Evolutionary conservation across 176 grass and related monocot genomes (phyloP).

Genomic region (Olyra latifolia): DNA sequence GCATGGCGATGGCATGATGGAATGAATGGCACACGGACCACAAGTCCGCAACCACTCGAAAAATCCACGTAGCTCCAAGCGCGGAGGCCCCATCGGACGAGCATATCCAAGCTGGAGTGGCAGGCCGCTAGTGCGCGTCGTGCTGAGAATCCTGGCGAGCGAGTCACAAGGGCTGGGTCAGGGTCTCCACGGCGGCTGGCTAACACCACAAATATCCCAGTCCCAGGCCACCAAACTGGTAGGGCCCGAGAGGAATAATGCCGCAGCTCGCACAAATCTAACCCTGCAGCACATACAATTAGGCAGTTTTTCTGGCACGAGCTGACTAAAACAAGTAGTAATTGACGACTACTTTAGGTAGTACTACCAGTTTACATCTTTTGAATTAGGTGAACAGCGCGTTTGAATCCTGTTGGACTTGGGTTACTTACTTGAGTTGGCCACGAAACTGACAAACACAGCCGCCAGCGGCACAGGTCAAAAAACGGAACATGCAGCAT

Average conservation of each 20-base stretch:
- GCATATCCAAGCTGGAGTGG: conserved; percentile 38
- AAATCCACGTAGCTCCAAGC: conserved; percentile 38
- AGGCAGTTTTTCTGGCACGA: background rate
- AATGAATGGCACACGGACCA: conserved; percentile 35
- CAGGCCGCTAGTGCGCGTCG: background rate
- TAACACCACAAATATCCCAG: background rate
- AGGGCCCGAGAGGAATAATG: conserved; percentile 22
- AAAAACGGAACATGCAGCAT: background rate
- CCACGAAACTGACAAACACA: background rate
- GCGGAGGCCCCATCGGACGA: background rate
- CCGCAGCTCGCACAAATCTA: conserved; percentile 12
- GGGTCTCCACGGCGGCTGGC: conserved; percentile 15
- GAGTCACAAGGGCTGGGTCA: background rate
- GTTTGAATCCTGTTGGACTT: background rate
- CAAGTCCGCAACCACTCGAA: background rate
- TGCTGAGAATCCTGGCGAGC: conserved; percentile 22
- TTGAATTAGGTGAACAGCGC: background rate
- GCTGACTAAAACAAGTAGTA: conserved; percentile 1
- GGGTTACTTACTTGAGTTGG: background rate
- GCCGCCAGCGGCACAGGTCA: background rate
- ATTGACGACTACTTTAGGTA: background rate
- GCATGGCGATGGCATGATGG: background rate
- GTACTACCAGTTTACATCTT: background rate
- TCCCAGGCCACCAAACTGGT: conserved; percentile 27
- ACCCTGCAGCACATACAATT: background rate